Evolutionary conservation across 805 yeast species (phyloP), one percentile per base, ranked within the genome.

Genomic region (Cyberlindnera nakhonratchasimensis): DNA sequence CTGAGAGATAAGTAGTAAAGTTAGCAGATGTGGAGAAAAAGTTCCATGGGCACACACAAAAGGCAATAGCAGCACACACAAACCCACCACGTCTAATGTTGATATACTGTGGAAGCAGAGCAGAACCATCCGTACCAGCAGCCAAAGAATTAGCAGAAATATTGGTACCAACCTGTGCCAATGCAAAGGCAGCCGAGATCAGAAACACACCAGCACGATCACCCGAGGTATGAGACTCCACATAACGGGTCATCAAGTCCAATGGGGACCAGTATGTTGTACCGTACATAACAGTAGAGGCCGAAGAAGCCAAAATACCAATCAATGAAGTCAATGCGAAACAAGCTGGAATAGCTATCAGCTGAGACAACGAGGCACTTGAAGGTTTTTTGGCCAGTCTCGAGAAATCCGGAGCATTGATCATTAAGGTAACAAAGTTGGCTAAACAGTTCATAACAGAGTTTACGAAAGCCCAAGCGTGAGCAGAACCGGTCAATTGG

Each of bases 341-440:
- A 54, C 86, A 75, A 17, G 85, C 47, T 26, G 96, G 96, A 47
- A 89, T 79, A 2, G 91, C 72, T 32, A 83, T 55, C 36, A 71
- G 57, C 62, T 81, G 88, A 3, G 87, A 75, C 63, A 72, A 67
- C 14, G 70, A 54, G 2, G 82, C 71, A 18, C 77, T 65, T 33
- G 55, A 60, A 35, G 74, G 70, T 23, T 77, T 80, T 48, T 72
- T 74, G 9, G 95, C 84, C 64, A 87, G 83, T 63, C 96, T 77
- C 17, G 95, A 74, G 63, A 88, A 88, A 70, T 88, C 96, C 2
- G 96, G 95, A 11, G 95, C 86, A 64, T 88, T 88, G 45, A 84
- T 75, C 58, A 89, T 84, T 57, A 88, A 71, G 10, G 96, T 84
- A 4, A 95, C 93, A 57, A 88, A 88, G 65, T 87, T 88, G 21